Conservation (phyloP, 2,329 filamentous ascomycete species). For the Teratosphaeria epicoccoides region DNA sequence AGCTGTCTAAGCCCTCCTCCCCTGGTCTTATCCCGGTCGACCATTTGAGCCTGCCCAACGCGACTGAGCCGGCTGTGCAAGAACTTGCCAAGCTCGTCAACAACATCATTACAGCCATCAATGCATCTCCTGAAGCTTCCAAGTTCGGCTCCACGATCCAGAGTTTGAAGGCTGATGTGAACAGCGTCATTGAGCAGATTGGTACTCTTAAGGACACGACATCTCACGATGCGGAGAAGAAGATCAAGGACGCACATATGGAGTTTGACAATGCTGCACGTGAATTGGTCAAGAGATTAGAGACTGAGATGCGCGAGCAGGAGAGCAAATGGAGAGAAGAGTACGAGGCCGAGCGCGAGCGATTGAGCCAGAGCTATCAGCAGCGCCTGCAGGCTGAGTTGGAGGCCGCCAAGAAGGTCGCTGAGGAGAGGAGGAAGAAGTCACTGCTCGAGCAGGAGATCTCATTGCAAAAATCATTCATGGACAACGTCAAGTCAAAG, state of each 20-base stretch:
- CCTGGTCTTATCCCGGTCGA: conserved; percentile 50
- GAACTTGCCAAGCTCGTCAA: conserved; percentile 93
- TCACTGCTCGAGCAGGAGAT: conserved; percentile 84
- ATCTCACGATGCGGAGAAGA: conserved; percentile 59
- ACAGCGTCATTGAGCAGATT: conserved; percentile 70
- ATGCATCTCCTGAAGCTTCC: conserved; percentile 67
- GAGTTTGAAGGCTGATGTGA: conserved; percentile 76
- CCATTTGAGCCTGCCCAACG: conserved; percentile 62
- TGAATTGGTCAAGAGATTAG: conserved; percentile 79
- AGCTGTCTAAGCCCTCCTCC: conserved; percentile 7
- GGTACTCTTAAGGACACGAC: conserved; percentile 58
- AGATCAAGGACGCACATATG: conserved; percentile 59
- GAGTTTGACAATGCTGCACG: conserved; percentile 82
- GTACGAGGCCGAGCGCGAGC: conserved; percentile 78
- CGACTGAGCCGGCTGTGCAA: conserved; percentile 78
- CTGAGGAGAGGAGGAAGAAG: conserved; percentile 75
- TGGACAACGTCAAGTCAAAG: conserved; percentile 62
- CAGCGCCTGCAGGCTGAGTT: conserved; percentile 68
- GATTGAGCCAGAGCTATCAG: conserved; percentile 66
- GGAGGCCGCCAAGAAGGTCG: conserved; percentile 66
- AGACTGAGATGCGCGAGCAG: conserved; percentile 69
- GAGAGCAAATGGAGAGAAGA: conserved; percentile 77
- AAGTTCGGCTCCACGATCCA: conserved; percentile 69
- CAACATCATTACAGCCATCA: conserved; percentile 86
- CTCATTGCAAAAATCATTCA: conserved; percentile 74